phyloP scores from a whole-genome alignment of 495 filamentous ascomycete genomes.

The Pyrenula massariospora region DNA sequence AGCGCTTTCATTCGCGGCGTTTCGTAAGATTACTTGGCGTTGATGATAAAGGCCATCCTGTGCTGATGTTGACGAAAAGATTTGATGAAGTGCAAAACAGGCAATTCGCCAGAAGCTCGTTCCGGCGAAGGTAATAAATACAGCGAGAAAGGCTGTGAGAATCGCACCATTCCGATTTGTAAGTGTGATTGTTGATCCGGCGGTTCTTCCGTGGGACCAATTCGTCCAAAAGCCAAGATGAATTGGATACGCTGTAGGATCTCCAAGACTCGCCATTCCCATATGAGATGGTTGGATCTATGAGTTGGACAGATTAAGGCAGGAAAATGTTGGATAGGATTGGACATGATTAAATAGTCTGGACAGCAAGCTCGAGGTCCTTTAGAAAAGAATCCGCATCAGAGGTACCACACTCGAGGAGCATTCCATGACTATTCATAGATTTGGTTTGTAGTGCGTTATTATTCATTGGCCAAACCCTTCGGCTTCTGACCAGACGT shows the following conservation, averaged over 20 bases:
- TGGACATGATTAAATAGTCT: neutral
- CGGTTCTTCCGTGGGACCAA: slow-evolving; percentile 8
- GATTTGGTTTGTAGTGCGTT: neutral
- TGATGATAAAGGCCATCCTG: slow-evolving; percentile 2
- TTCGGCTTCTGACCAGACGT: no score
- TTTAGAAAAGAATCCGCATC: neutral
- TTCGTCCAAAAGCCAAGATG: slow-evolving; percentile 10
- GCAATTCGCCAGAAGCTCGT: slow-evolving; percentile 9
- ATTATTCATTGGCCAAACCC: no score
- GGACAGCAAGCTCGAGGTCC: neutral
- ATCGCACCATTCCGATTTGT: slow-evolving; percentile 1
- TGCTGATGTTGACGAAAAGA: neutral
- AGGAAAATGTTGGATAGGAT: neutral
- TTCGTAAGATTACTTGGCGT: slow-evolving; percentile 6
- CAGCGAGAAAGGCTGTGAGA: slow-evolving; percentile 9
- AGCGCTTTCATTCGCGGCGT: slow-evolving; percentile 1
- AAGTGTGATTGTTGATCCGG: slow-evolving; percentile 10
- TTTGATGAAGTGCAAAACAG: slow-evolving; percentile 3
- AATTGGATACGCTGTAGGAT: neutral
- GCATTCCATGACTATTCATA: neutral
- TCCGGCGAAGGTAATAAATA: slow-evolving; percentile 7
- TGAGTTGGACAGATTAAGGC: neutral
- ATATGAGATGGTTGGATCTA: neutral
- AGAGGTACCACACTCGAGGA: neutral
- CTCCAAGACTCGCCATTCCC: neutral